These are phyloP conservation scores for Ophiocordyceps robertsii DNA, from an alignment of 2,329 filamentous ascomycete genomes.

Conservation along the genomic window DNA sequence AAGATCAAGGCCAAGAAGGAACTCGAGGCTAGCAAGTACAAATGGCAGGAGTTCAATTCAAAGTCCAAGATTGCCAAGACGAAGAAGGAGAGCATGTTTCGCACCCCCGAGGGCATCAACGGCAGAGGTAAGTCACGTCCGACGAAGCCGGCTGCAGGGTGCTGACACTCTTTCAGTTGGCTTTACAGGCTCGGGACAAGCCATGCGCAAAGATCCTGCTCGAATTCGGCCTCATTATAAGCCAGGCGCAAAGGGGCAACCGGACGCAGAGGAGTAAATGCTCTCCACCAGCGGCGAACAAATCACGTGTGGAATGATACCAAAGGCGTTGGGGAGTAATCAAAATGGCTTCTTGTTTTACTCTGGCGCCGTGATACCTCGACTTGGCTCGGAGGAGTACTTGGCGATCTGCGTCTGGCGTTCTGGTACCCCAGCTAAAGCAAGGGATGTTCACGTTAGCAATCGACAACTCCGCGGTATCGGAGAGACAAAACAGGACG, in stretches of 20 bases:
- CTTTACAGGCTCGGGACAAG: constrained; percentile 87
- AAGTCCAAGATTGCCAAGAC: constrained; percentile 59
- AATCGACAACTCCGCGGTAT: not conserved
- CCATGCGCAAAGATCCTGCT: constrained; percentile 85
- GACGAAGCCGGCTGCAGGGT: not conserved
- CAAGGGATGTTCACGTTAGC: not conserved
- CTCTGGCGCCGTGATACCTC: too few species aligned
- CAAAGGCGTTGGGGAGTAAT: too few species aligned
- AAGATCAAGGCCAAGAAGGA: constrained; percentile 86
- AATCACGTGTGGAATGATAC: too few species aligned
- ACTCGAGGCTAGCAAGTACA: constrained; percentile 78
- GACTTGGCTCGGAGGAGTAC: not conserved
- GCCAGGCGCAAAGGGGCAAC: constrained; percentile 35
- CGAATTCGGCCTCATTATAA: constrained; percentile 70
- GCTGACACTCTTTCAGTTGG: constrained; percentile 49
- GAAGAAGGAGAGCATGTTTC: constrained; percentile 93
- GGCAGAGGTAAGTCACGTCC: constrained; percentile 57
- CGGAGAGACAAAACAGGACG: not conserved
- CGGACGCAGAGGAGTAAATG: too few species aligned
- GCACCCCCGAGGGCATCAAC: constrained; percentile 74
- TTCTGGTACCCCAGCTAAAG: too few species aligned
- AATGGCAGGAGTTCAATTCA: constrained; percentile 85
- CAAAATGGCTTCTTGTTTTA: too few species aligned
- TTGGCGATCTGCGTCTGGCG: too few species aligned
- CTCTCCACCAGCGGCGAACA: too few species aligned